Evolutionary conservation across 2,329 filamentous ascomycete genomes (phyloP).

Genomic region (Ophiobolus disseminans): DNA sequence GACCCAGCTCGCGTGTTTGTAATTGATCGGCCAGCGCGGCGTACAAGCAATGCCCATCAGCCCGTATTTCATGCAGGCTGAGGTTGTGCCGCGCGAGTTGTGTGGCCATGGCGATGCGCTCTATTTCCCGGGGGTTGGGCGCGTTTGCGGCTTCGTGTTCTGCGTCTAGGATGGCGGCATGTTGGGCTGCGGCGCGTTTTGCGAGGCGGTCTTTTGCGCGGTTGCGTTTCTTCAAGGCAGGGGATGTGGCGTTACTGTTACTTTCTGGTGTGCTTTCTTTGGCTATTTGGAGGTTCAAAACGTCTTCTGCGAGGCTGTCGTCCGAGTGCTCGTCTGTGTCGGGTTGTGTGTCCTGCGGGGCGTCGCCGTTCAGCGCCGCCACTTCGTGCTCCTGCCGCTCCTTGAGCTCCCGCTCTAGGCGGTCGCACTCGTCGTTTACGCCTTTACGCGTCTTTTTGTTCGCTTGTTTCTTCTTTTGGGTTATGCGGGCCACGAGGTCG

Average conservation of each 20-base stretch:
- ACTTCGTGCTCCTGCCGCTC: constrained; percentile 62
- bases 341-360: constrained; percentile 9
- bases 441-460: constrained; percentile 76
- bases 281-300: constrained; percentile 9
- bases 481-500: constrained; percentile 84
- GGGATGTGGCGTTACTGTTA: constrained; percentile 4
- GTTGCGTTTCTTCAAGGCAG: constrained; percentile 74
- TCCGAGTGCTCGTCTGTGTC: constrained; percentile 15
- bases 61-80: constrained; percentile 77
- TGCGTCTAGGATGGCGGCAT: constrained; percentile 71
- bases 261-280: constrained; percentile 3
- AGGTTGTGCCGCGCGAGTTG: constrained; percentile 71
- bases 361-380: constrained; percentile 47
- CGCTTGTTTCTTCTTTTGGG: constrained; percentile 95
- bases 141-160: constrained; percentile 71
- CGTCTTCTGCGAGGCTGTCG: constrained; percentile 18
- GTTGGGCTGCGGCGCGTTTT: constrained; percentile 83
- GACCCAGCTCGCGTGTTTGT: constrained; percentile 48
- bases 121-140: constrained; percentile 48
- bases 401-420: constrained; percentile 62
- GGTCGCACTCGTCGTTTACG: constrained; percentile 68
- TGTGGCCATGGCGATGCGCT: constrained; percentile 67
- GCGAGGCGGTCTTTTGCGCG: constrained; percentile 91
- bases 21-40: constrained; percentile 89
- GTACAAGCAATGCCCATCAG: constrained; percentile 96